Evolutionary conservation across 129 eudicot genomes (phyloP), one percentile per base, ranked within the genome.

Genomic region (Artemisia tridentata): DNA sequence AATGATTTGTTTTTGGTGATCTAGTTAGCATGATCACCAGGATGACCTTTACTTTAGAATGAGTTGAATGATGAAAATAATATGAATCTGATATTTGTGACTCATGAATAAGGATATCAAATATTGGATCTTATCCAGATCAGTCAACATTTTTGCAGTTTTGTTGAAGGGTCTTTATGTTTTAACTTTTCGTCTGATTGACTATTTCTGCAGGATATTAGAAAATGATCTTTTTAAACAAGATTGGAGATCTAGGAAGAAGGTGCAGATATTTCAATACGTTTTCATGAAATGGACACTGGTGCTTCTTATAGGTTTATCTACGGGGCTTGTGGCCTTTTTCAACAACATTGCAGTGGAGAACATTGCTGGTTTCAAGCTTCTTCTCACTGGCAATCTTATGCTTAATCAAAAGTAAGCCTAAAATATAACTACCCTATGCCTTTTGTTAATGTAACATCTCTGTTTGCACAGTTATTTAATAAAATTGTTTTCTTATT

Each of bases 231-330:
- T 92, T 25, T 84, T 92, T 65, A 92, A 92, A 86, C 96, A 92
- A 80, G 98, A 92, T 79, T 92, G 98, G 98, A 92, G 98, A 38
- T 86, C 96, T 51, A 86, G 98, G 82, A 88, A 88, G 61, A 84
- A 78, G 84, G 70, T 85, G 58, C 80, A 92, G 74, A 89, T 89
- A 68, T 75, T 80, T 80, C 98, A 92, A 73, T 89, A 89, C 81
- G 67, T 86, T 46, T 81, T 92, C 25, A 77, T 92, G 43, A 92
- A 92, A 72, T 92, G 98, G 96, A 75, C 89, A 21, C 82, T 92
- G 5, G 98, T 86, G 20, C 95, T 88, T 75, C 88, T 95, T 54
- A 86, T 95, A 63, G 99, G 97, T 41, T 70, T 90, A 56, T 64
- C 84, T 67, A 95, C 99, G 62, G 99, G 97, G 15, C 84, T 95